Evolutionary conservation across 495 filamentous ascomycete genomes (phyloP).

Genomic region (Annulohypoxylon nitens): DNA sequence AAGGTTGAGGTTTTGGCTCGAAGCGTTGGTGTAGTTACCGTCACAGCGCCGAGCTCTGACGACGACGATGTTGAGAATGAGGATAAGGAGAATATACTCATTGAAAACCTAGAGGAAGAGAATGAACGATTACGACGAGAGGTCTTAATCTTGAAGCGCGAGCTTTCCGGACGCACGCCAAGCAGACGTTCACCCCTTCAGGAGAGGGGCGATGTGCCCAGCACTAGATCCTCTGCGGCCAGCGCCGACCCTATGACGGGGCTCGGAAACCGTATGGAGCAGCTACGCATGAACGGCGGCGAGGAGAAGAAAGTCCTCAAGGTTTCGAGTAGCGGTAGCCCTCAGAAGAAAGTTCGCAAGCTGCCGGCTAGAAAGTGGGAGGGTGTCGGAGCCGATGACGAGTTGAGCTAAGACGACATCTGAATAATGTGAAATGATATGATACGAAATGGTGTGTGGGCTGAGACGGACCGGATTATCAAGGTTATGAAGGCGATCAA

Average conservation of each 20-base stretch:
- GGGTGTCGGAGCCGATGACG: constrained; percentile 50
- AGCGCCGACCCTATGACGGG: constrained; percentile 21
- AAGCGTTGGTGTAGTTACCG: constrained; percentile 63
- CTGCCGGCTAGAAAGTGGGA: constrained; percentile 56
- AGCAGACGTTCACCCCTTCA: constrained; percentile 60
- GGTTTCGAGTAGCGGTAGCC: constrained; percentile 42
- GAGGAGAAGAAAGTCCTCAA: constrained; percentile 46
- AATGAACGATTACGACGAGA: constrained; percentile 70
- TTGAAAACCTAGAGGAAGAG: constrained; percentile 71
- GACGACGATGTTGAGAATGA: constrained; percentile 56
- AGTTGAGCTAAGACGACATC: constrained; percentile 30
- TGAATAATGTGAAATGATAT: not conserved
- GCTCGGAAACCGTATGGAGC: constrained; percentile 48
- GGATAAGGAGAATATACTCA: constrained; percentile 64
- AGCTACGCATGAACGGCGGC: constrained; percentile 44
- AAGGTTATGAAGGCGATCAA: not conserved
- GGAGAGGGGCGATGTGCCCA: constrained; percentile 56
- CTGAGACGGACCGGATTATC: not conserved
- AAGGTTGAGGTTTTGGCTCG: constrained; percentile 89
- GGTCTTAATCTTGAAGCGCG: constrained; percentile 63
- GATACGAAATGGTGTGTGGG: not conserved
- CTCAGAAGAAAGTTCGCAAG: constrained; percentile 60
- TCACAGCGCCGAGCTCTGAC: constrained; percentile 39
- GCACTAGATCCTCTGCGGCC: constrained; percentile 28
- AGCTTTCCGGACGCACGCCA: constrained; percentile 58